Evolutionary conservation across 139 green algal species (phyloP).

Genomic region (Chlamydomonas schloesseri): DNA sequence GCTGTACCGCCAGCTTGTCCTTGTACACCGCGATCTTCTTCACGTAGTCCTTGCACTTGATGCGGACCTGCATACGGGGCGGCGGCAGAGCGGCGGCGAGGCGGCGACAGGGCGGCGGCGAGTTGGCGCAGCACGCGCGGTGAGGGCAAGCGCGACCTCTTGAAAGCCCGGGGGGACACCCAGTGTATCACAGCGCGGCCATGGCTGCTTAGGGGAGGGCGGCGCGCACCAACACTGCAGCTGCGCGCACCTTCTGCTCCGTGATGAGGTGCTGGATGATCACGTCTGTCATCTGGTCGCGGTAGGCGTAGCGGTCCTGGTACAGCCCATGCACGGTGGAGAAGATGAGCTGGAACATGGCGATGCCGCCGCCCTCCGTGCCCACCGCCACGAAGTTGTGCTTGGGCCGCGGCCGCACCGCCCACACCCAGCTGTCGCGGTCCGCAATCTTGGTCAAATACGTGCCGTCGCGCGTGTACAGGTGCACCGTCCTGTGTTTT

Average conservation of each 20-base stretch:
- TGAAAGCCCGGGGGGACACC: no score
- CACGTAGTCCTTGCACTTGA: slow-evolving; percentile 81
- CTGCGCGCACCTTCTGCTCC: slow-evolving; percentile 84
- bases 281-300: slow-evolving; percentile 88
- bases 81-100: background rate
- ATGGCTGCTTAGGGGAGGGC: no score
- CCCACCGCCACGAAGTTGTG: slow-evolving; percentile 83
- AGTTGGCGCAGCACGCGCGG: no score
- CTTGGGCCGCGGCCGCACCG: slow-evolving; percentile 63
- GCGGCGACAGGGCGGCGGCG: background rate
- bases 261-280: slow-evolving; percentile 89
- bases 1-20: slow-evolving; percentile 86
- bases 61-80: slow-evolving; percentile 24
- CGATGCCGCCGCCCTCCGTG: slow-evolving; percentile 78
- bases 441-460: slow-evolving; percentile 71
- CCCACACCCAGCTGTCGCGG: slow-evolving; percentile 80
- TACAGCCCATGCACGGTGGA: slow-evolving; percentile 84
- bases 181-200: no score
- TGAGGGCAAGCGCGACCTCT: no score
- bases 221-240: no score
- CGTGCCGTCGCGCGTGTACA: slow-evolving; percentile 79
- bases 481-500: slow-evolving; percentile 66
- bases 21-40: slow-evolving; percentile 89
- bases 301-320: slow-evolving; percentile 75
- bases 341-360: slow-evolving; percentile 81